Conservation (phyloP, 345 rosid genomes). For the Mercurialis annua region DNA sequence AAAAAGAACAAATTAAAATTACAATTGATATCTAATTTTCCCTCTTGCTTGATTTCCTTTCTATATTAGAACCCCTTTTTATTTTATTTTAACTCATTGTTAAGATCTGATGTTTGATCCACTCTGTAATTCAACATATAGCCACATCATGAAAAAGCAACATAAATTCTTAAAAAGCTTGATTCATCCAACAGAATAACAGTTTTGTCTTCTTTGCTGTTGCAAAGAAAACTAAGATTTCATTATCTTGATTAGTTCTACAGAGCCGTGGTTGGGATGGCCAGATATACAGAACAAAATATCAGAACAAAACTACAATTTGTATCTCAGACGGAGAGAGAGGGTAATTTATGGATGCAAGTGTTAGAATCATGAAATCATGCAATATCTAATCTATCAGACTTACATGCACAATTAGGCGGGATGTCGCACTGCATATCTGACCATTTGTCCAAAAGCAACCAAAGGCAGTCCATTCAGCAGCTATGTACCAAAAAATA, state of each 20-base stretch:
- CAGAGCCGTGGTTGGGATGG: background rate
- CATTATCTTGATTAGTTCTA: background rate
- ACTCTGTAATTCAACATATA: background rate
- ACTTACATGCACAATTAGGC: slow-evolving; percentile 87
- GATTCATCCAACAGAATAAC: background rate
- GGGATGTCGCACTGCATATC: slow-evolving; percentile 98
- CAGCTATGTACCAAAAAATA: slow-evolving; percentile 50
- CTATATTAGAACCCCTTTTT: background rate
- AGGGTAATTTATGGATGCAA: background rate
- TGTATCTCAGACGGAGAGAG: background rate
- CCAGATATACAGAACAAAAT: background rate
- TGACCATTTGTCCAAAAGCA: slow-evolving; percentile 99
- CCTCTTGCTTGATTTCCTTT: background rate
- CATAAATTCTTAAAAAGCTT: background rate
- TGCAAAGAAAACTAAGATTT: background rate
- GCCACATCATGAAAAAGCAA: background rate
- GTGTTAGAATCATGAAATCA: background rate
- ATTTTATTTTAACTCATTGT: background rate
- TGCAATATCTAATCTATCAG: background rate
- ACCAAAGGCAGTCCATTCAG: slow-evolving; percentile 81
- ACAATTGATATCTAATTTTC: background rate
- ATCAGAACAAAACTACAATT: background rate
- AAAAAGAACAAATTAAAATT: background rate
- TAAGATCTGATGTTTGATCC: background rate
- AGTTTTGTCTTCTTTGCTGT: background rate